Percentiles rank a stretch among this genome's conserved stretches.
Evolutionary conservation across 202 grass and related monocot species (phyloP).

Genomic region (Brachypodium distachyon): DNA sequence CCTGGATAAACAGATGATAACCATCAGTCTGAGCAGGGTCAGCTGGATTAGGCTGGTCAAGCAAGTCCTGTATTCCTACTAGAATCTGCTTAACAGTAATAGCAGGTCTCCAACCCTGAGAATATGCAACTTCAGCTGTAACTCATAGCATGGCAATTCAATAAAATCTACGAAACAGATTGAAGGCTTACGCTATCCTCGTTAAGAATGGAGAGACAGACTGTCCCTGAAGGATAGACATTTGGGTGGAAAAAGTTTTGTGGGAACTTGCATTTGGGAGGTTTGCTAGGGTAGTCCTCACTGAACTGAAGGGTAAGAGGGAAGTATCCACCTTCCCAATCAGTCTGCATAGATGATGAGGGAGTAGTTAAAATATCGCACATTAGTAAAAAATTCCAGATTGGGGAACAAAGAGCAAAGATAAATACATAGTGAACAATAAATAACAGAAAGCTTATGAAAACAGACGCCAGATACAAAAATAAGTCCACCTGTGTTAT

Average conservation of each 20-base stretch:
- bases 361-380: neutral
- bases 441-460: neutral
- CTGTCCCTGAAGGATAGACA: slow-evolving; percentile 87
- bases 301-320: slow-evolving; percentile 73
- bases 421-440: neutral
- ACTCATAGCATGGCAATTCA: neutral
- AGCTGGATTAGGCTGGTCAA: slow-evolving; percentile 75
- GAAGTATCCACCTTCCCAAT: slow-evolving; percentile 73
- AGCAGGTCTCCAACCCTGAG: slow-evolving; percentile 81
- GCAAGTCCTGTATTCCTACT: slow-evolving; percentile 83
- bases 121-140: neutral
- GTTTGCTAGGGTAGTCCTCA: slow-evolving; percentile 77
- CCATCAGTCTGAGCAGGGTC: slow-evolving; percentile 82
- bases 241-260: slow-evolving; percentile 77
- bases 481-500: too few relatives aligned
- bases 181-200: slow-evolving; percentile 56
- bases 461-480: neutral
- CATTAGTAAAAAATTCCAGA: neutral
- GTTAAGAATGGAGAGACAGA: slow-evolving; percentile 77
- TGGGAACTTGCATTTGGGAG: slow-evolving; percentile 80
- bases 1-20: slow-evolving; percentile 82
- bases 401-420: neutral
- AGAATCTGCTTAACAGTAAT: slow-evolving; percentile 81
- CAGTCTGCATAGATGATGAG: slow-evolving; percentile 41
- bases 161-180: neutral